Evolutionary conservation across 805 yeast species (phyloP).

Genomic region (Wickerhamiella spandovensis): DNA sequence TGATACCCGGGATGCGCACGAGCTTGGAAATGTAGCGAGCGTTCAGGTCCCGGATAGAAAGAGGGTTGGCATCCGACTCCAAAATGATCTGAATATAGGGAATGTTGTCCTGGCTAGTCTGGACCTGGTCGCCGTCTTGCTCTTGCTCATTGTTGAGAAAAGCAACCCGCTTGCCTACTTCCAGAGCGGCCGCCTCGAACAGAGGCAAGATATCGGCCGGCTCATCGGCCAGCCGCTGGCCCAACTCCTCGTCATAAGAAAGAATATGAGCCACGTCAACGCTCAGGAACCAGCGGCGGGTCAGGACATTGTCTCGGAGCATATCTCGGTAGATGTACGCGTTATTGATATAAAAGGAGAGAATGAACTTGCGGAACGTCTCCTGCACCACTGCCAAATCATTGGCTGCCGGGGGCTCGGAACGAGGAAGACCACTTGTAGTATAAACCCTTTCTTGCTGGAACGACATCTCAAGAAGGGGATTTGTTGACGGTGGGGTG

Average conservation of each 20-base stretch:
- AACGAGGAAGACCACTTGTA: constrained; percentile 77
- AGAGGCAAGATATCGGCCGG: constrained; percentile 81
- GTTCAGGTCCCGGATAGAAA: constrained; percentile 68
- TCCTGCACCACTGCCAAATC: constrained; percentile 23
- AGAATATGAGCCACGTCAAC: constrained; percentile 78
- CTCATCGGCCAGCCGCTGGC: constrained; percentile 69
- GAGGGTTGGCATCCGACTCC: constrained; percentile 54
- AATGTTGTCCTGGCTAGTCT: constrained; percentile 35
- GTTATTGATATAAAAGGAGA: constrained; percentile 74
- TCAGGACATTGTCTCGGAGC: constrained; percentile 70
- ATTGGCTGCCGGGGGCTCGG: constrained; percentile 28
- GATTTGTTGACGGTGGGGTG: neutral
- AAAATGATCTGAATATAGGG: constrained; percentile 78
- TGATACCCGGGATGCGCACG: constrained; percentile 82
- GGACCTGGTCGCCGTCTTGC: constrained; percentile 24
- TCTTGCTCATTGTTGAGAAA: constrained; percentile 6
- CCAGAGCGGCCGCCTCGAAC: constrained; percentile 45
- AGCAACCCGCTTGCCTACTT: constrained; percentile 62
- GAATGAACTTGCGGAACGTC: constrained; percentile 58
- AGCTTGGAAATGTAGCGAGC: constrained; percentile 82
- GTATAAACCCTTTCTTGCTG: constrained; percentile 27
- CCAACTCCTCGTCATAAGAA: constrained; percentile 77
- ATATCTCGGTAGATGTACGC: constrained; percentile 79
- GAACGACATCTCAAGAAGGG: constrained; percentile 23
- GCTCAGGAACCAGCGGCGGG: constrained; percentile 55